Percentiles rank a stretch among this genome's conserved stretches.
Evolutionary conservation across 305 asterid genomes (phyloP).

Genomic region (Plantago coronopus): DNA sequence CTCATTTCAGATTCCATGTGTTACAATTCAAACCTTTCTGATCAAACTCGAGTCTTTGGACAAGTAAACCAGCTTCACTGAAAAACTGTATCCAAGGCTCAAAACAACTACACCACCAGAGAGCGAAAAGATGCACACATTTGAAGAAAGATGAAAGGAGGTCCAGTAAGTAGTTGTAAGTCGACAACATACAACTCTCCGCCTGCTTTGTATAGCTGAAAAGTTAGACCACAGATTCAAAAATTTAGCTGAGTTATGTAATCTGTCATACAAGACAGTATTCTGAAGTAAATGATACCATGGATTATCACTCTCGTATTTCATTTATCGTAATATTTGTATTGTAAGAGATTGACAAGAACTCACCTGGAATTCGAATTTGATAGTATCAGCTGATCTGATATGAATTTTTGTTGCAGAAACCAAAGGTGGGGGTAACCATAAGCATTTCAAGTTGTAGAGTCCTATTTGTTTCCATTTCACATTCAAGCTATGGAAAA

Average conservation of each 20-base stretch:
- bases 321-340: not conserved
- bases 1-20: no score
- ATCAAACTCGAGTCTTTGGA: no score
- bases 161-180: constrained; percentile 54
- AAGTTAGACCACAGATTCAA: not conserved
- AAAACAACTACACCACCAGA: constrained; percentile 23
- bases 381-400: constrained; percentile 32
- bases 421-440: constrained; percentile 37
- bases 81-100: no score
- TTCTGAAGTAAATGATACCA: not conserved
- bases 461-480: constrained; percentile 59
- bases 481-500: constrained; percentile 50
- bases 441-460: constrained; percentile 61
- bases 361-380: constrained; percentile 60
- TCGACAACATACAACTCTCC: constrained; percentile 50
- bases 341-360: not conserved
- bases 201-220: constrained; percentile 53
- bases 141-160: constrained; percentile 57
- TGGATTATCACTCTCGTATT: not conserved
- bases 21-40: no score
- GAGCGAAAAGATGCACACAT: constrained; percentile 55
- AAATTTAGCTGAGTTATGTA: not conserved
- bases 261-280: not conserved
- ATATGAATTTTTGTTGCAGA: constrained; percentile 21
- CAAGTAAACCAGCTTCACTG: no score